phyloP scores from a whole-genome alignment of 202 grass and related monocot species.

The Zizania palustris region DNA sequence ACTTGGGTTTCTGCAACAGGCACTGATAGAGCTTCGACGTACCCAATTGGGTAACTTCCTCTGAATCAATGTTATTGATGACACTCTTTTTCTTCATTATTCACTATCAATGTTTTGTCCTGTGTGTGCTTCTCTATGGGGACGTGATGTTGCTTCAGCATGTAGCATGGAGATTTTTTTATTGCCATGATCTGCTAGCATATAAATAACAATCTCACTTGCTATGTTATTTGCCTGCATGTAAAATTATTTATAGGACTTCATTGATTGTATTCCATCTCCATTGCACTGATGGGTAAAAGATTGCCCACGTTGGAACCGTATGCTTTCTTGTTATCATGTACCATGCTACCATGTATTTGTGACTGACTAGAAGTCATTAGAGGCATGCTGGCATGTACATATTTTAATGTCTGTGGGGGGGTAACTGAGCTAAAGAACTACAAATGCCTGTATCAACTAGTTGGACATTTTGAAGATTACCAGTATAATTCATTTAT shows the following conservation, averaged over 20 bases:
- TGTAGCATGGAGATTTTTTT: background rate
- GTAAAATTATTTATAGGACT: background rate
- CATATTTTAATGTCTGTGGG: background rate
- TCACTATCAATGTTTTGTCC: conserved; percentile 5
- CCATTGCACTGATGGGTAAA: conserved; percentile 16
- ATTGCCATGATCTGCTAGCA: background rate
- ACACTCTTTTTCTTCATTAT: conserved; percentile 8
- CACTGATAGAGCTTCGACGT: conserved; percentile 76
- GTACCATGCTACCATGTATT: conserved; percentile 36
- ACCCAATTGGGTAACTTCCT: conserved; percentile 69
- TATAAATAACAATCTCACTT: background rate
- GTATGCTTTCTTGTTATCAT: conserved; percentile 23
- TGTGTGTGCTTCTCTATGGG: background rate
- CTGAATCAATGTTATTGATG: conserved; percentile 3
- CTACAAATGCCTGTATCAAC: background rate
- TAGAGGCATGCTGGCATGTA: background rate
- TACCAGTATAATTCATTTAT: background rate
- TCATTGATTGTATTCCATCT: conserved; percentile 13
- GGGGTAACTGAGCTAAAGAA: conserved; percentile 20
- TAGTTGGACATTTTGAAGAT: background rate
- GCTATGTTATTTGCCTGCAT: background rate
- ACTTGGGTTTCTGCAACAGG: conserved; percentile 82
- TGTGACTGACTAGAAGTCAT: background rate
- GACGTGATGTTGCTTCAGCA: background rate
- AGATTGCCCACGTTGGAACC: background rate